Conservation (phyloP, 2,329 filamentous ascomycete species). For the Aspergillus sp. region DNA sequence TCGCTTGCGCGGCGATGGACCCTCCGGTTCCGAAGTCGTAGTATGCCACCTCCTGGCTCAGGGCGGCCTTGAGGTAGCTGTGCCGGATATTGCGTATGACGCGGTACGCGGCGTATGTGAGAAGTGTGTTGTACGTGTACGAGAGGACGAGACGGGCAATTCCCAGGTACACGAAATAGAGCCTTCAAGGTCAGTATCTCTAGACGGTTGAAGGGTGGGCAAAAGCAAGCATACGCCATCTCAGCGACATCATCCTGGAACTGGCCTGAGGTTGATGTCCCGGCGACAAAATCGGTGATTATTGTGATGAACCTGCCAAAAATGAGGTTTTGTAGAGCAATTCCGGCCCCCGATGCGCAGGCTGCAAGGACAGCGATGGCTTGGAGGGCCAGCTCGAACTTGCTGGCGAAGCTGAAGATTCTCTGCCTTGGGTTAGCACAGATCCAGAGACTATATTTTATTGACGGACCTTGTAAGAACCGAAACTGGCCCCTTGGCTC, state of each 20-base stretch:
- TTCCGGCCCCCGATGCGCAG: conserved; percentile 6
- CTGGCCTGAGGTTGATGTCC: background rate
- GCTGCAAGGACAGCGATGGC: conserved; percentile 1
- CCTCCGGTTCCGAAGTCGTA: conserved; percentile 91
- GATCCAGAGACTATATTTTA: no score
- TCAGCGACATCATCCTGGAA: conserved; percentile 1
- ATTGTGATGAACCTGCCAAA: conserved; percentile 8
- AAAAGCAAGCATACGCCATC: conserved; percentile 6
- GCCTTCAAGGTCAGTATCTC: conserved; percentile 25
- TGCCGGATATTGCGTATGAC: conserved; percentile 76
- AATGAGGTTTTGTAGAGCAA: conserved; percentile 11
- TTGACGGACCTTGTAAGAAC: background rate
- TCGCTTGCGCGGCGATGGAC: conserved; percentile 92
- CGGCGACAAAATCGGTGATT: conserved; percentile 2
- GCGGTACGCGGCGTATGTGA: conserved; percentile 84
- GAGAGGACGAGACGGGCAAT: conserved; percentile 75
- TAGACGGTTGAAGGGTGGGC: background rate
- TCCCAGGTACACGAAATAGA: conserved; percentile 84
- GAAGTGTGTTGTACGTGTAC: conserved; percentile 80
- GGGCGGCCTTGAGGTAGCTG: conserved; percentile 77
- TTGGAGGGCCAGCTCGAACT: conserved; percentile 1
- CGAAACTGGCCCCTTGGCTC: background rate
- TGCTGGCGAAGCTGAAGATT: conserved; percentile 6
- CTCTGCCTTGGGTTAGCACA: background rate
- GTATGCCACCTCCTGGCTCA: conserved; percentile 86